phyloP scores from a whole-genome alignment of 352 stramenopile genomes.

The Hyaloperonospora arabidopsidis region DNA sequence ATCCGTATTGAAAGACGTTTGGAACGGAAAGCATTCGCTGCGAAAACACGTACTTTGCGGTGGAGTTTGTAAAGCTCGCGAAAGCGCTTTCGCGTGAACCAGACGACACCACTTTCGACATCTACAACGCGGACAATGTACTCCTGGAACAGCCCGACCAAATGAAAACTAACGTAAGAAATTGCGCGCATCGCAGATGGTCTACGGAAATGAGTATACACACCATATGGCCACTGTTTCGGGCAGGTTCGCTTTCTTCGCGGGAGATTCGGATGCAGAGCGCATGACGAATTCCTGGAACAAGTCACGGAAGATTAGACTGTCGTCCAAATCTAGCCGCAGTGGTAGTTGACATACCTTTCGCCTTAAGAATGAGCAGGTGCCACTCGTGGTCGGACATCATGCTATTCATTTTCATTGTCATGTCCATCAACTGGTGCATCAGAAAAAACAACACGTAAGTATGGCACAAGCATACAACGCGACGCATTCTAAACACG shows the following conservation, averaged over 20 bases:
- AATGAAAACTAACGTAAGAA: conserved; percentile 4
- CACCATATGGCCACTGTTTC: conserved; percentile 65
- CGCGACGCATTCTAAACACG: conserved; percentile 1
- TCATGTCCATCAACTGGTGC: conserved; percentile 66
- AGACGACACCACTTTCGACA: conserved; percentile 78
- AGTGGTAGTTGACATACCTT: conserved; percentile 31
- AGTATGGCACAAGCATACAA: neutral
- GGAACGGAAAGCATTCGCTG: neutral
- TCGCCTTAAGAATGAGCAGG: conserved; percentile 69
- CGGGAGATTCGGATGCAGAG: conserved; percentile 74
- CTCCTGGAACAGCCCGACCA: conserved; percentile 36
- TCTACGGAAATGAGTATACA: conserved; percentile 5
- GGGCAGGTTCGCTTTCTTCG: conserved; percentile 43
- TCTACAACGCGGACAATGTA: conserved; percentile 83
- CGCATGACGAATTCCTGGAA: conserved; percentile 63
- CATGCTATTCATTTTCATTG: conserved; percentile 77
- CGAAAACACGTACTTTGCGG: conserved; percentile 46
- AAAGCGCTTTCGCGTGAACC: conserved; percentile 77
- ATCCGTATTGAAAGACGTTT: neutral
- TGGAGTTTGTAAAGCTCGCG: conserved; percentile 78
- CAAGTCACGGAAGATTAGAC: conserved; percentile 1
- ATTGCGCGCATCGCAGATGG: neutral
- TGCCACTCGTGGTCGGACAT: conserved; percentile 86
- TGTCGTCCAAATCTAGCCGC: neutral
- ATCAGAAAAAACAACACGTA: neutral